Base-by-base conservation (phyloP, 2,329 filamentous ascomycete genomes). In the Aspergillus pseudonomiae region DNA sequence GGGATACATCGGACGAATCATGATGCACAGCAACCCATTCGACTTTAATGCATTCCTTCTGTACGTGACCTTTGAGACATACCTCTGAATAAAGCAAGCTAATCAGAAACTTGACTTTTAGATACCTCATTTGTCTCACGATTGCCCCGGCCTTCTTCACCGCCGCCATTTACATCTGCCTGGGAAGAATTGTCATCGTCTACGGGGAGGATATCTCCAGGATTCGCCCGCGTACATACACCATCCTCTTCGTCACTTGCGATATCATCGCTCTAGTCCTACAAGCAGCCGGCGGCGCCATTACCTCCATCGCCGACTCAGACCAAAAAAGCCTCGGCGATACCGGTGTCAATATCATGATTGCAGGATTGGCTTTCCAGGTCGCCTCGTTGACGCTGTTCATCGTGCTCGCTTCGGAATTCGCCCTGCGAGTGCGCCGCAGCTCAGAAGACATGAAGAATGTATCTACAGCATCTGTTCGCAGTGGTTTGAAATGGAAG, bases 341-440 rank as follows among this genome's bases (percentile, higher is more conserved):
- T 1, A 67, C 69, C 0, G 88, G 87, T 24, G 82, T 85, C 67
- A 78, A 89, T 71, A 84, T 90, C 75, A 88, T 88, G 83, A 81
- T 90, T n/a, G 86, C 86, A 3, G 88, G 89, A 24, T 82, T 90
- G 0, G 74, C 81, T 26, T 86, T 84, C 71, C 88, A 90, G 70
- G 87, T 89, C 55, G 75, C 82, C 63, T 87, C 86, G 6, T 79
- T 89, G 46, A 67, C 81, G 43, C 72, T 83, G 61, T 91, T 90
- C 79, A 83, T 85, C 54, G 21, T 70, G 30, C 77, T 85, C 41
- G 80, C 79, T 16, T 36, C 74, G 62, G 84, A 88, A 69, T 89
- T 86, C 70, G 77, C 77, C n/a, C 66, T 80, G 57, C 78, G 82
- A 9, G 62, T 74, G 32, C 63, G 63, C 53, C 60, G 66, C 21